Base-by-base conservation (phyloP, 192 early-diverging fungal genomes). In the Gryganskiella cystojenkinii region DNA sequence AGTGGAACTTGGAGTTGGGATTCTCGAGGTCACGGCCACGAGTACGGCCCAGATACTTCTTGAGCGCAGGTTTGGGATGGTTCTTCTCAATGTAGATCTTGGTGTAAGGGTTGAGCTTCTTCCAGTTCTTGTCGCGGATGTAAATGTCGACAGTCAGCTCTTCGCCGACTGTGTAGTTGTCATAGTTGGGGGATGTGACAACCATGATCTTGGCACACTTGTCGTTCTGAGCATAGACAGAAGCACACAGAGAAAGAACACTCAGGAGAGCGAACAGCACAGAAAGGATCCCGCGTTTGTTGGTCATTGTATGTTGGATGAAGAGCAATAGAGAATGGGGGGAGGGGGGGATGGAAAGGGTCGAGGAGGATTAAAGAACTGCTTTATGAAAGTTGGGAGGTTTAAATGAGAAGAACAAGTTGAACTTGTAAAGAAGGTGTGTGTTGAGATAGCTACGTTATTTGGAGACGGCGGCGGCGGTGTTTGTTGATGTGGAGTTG, bases 161-260 rank as follows among this genome's bases (percentile, higher is more conserved):
- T 9, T 58, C 56, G 17, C 56, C 56, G 22, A 58, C 56, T 22
- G 10, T 58, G 56, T 58, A 42, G n/a, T 22, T 58, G 1, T 2
- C 56, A 22, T 43, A 35, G 20, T 42, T 58, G 56, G 56, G 56
- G 1, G 5, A 10, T 10, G 56, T 58, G 35, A 58, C 56, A 19
- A 42, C 35, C 56, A 58, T 42, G 37, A 58, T 58, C 19, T 58
- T n/a, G n/a, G n/a, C n/a, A n/a, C n/a, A n/a, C n/a, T n/a, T n/a
- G n/a, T n/a, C n/a, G n/a, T n/a, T n/a, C n/a, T n/a, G n/a, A n/a
- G n/a, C n/a, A n/a, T n/a, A n/a, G n/a, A n/a, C n/a, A n/a, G n/a
- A n/a, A n/a, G n/a, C n/a, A n/a, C n/a, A n/a, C n/a, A 37, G 25
- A n/a, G 13, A 42, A 20, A 52, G n/a, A n/a, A n/a, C n/a, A n/a